These are phyloP conservation scores for Hysterium pulicare DNA, from an alignment of 2,329 filamentous ascomycete species.

Conservation along the genomic window DNA sequence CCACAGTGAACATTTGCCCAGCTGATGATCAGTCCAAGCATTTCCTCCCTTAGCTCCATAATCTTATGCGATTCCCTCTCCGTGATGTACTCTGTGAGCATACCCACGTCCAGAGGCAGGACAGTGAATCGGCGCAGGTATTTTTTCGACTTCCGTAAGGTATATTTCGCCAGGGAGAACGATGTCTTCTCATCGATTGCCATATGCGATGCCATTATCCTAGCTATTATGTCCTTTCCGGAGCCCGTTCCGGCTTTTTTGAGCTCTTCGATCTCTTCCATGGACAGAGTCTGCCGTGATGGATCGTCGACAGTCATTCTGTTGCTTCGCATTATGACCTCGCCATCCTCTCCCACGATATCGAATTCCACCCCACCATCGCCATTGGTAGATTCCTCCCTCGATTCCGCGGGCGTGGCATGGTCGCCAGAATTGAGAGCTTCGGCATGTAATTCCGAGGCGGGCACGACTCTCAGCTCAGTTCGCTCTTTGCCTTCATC, in stretches of 20 bases:
- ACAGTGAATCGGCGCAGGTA: conserved; percentile 86
- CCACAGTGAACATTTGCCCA: conserved; percentile 86
- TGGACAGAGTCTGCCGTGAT: conserved; percentile 69
- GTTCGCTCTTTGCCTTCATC: conserved; percentile 61
- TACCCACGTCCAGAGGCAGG: conserved; percentile 74
- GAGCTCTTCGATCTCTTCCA: conserved; percentile 67
- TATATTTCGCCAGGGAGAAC: conserved; percentile 94
- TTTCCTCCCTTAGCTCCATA: conserved; percentile 82
- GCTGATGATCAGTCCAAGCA: conserved; percentile 74
- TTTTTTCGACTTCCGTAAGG: conserved; percentile 88
- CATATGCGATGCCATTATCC: conserved; percentile 83
- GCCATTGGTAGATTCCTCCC: conserved; percentile 24
- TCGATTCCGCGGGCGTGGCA: conserved; percentile 40
- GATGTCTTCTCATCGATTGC: conserved; percentile 90
- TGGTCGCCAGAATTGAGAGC: conserved; percentile 56
- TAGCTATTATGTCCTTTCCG: conserved; percentile 87
- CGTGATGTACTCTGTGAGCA: conserved; percentile 72
- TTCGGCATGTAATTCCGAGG: conserved; percentile 80
- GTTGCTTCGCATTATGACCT: conserved; percentile 58
- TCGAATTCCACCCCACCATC: conserved; percentile 41
- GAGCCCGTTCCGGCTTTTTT: conserved; percentile 72
- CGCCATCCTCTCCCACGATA: conserved; percentile 47
- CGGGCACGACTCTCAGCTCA: conserved; percentile 72
- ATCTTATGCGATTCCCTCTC: conserved; percentile 79
- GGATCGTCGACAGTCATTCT: conserved; percentile 61